Conservation (phyloP, 2,329 filamentous ascomycete species). For the Aspergillus versicolor region DNA sequence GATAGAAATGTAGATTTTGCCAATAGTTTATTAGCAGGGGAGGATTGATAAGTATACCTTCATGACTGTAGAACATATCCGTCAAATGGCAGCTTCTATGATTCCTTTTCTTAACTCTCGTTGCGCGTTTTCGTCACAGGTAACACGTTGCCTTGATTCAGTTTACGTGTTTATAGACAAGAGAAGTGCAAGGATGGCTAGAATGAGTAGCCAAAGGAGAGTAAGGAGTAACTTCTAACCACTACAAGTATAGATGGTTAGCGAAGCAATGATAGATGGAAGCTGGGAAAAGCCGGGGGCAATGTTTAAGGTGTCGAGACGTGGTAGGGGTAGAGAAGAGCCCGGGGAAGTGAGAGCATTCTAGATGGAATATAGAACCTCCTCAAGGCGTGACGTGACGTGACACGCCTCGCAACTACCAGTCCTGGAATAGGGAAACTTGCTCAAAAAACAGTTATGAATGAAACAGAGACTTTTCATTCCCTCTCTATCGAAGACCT, state of each 20-base stretch:
- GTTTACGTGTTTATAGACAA: background rate
- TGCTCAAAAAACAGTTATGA: background rate
- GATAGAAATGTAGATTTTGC: background rate
- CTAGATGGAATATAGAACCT: background rate
- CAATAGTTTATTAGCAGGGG: background rate
- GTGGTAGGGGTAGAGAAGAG: background rate
- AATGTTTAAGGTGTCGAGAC: background rate
- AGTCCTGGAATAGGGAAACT: background rate
- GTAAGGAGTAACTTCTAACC: background rate
- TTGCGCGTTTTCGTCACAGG: background rate
- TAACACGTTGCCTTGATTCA: background rate
- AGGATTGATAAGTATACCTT: conserved; percentile 64
- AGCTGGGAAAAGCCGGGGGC: background rate
- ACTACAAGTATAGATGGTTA: background rate
- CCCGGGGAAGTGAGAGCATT: background rate
- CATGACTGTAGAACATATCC: conserved; percentile 91
- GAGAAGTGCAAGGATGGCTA: background rate
- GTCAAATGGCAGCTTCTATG: background rate
- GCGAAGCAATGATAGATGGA: background rate
- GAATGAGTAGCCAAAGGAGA: background rate
- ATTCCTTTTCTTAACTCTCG: background rate
- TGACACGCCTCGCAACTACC: background rate
- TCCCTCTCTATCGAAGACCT: background rate
- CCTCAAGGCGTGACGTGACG: background rate
- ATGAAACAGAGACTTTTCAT: background rate